Conservation (phyloP, 2,329 filamentous ascomycete genomes). For the Penicillium sclerotigenum region DNA sequence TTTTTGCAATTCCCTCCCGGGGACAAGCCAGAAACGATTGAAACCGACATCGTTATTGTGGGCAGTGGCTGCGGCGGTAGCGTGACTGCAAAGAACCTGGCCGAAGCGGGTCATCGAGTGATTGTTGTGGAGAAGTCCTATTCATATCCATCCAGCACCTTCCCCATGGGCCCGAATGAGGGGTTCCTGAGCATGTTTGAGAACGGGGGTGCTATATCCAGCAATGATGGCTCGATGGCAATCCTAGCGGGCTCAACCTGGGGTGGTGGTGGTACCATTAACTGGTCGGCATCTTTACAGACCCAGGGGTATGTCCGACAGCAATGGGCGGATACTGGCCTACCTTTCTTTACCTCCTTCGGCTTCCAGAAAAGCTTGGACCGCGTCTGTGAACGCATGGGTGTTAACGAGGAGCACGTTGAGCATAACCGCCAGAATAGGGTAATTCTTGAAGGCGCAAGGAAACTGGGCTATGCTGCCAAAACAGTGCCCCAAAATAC, state of each 20-base stretch:
- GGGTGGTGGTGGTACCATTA: conserved; percentile 84
- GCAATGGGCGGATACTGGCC: conserved; percentile 70
- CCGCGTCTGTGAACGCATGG: conserved; percentile 74
- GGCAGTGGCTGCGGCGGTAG: conserved; percentile 84
- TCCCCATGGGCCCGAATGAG: conserved; percentile 68
- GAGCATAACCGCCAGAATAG: conserved; percentile 71
- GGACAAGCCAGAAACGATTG: conserved; percentile 56
- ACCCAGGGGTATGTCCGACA: conserved; percentile 72
- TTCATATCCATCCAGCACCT: conserved; percentile 66
- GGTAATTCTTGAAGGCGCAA: conserved; percentile 69
- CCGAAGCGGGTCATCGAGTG: conserved; percentile 71
- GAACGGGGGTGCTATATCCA: conserved; percentile 57
- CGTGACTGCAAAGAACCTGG: conserved; percentile 75
- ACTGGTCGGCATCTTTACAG: conserved; percentile 70
- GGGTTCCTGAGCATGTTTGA: conserved; percentile 67
- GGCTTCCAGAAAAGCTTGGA: conserved; percentile 78
- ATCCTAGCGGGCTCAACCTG: conserved; percentile 69
- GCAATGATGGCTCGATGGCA: conserved; percentile 57
- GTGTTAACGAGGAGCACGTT: conserved; percentile 63
- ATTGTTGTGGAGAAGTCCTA: conserved; percentile 81
- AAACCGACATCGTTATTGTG: conserved; percentile 79
- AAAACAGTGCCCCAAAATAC: conserved; percentile 76
- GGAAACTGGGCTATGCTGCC: conserved; percentile 69
- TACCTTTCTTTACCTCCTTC: conserved; percentile 69
- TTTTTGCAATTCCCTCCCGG: conserved; percentile 58